Conservation (phyloP, 345 rosid genomes). For the Barbarea vulgaris region DNA sequence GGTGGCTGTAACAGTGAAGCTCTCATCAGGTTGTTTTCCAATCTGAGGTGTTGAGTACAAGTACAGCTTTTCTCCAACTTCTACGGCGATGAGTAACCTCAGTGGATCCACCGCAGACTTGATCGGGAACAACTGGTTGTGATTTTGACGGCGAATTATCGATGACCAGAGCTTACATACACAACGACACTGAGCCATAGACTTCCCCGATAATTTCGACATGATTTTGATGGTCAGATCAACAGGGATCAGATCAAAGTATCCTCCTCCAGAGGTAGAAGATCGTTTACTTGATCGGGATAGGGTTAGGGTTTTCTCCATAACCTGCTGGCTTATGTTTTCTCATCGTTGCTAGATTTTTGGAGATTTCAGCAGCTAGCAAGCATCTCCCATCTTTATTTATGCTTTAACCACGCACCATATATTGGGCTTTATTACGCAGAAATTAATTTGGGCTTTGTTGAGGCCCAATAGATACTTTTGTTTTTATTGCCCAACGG, state of each 20-base stretch:
- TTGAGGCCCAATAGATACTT: not conserved
- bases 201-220: not conserved
- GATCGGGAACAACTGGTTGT: not conserved
- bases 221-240: not conserved
- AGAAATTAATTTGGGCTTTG: not conserved
- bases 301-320: not conserved
- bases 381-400: too few relatives aligned
- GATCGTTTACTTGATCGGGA: not conserved
- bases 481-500: not conserved
- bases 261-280: not conserved
- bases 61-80: not conserved
- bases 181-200: not conserved
- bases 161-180: not conserved
- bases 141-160: not conserved
- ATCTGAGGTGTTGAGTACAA: not conserved
- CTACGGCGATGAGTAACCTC: not conserved
- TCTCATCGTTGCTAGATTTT: not conserved
- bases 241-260: not conserved
- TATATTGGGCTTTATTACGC: not conserved
- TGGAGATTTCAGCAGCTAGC: not conserved
- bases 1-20: not conserved
- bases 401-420: not conserved
- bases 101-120: not conserved
- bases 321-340: constrained; percentile 7
- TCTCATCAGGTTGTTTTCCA: not conserved